These are phyloP conservation scores for Bacterosira constricta DNA, from an alignment of 108 stramenopile genomes.

Conservation along the genomic window DNA sequence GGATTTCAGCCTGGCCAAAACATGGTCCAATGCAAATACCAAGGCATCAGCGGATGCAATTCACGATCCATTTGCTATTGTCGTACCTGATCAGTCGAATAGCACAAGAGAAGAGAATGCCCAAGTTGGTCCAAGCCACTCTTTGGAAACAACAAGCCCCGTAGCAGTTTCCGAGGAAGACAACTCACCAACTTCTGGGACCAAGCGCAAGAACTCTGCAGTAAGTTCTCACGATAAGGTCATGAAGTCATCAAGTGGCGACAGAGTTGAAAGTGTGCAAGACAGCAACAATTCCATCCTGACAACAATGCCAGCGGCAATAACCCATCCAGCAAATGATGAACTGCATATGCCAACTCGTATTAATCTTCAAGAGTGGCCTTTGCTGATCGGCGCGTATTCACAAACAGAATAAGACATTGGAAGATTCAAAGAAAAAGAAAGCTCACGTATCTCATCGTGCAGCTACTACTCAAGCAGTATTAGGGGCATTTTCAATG, in stretches of 20 bases:
- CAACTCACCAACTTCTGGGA: neutral
- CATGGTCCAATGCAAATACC: neutral
- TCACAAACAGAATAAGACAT: neutral
- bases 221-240: neutral
- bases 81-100: too few relatives aligned
- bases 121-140: neutral
- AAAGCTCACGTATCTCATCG: slow-evolving; percentile 1
- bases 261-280: neutral
- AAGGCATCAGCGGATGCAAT: neutral
- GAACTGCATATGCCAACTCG: neutral
- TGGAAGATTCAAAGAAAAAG: neutral
- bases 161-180: neutral
- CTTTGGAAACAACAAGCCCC: too few relatives aligned
- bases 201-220: neutral
- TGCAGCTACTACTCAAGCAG: neutral
- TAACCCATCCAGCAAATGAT: neutral
- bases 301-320: neutral
- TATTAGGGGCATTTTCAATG: neutral
- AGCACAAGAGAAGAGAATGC: neutral
- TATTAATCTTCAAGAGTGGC: neutral
- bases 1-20: neutral
- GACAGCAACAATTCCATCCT: neutral
- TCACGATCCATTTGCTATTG: too few relatives aligned
- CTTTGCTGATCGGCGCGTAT: neutral
- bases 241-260: neutral